Percentiles rank a stretch among this genome's conserved stretches.
These are phyloP conservation scores for Nemania sp. DNA, from an alignment of 2,329 filamentous ascomycete genomes.

Conservation along the genomic window DNA sequence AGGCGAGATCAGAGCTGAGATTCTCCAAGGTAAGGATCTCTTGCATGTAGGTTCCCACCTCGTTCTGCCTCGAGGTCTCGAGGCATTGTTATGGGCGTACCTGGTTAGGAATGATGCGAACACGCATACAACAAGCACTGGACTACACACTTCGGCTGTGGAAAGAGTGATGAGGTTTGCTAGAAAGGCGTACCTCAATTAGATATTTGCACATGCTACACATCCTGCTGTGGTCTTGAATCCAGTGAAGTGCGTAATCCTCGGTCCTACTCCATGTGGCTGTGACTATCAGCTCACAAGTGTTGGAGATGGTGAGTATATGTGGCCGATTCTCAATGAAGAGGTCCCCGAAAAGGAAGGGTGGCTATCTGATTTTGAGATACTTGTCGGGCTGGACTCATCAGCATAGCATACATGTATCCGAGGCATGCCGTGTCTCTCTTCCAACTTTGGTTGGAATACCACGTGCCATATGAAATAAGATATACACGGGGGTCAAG, in stretches of 20 bases:
- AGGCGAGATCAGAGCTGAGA: constrained; percentile 15
- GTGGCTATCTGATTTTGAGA: background rate
- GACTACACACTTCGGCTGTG: constrained; percentile 31
- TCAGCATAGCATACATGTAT: too few species aligned
- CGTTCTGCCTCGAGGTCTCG: constrained; percentile 23
- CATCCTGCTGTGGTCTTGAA: constrained; percentile 30
- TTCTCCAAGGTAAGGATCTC: constrained; percentile 25
- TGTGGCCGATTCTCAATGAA: background rate
- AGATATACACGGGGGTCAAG: background rate
- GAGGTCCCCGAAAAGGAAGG: too few species aligned
- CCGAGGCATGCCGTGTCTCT: background rate
- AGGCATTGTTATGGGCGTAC: constrained; percentile 29
- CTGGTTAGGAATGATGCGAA: constrained; percentile 32
- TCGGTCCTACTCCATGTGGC: constrained; percentile 18
- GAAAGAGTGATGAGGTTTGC: constrained; percentile 35
- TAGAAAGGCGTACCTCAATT: constrained; percentile 36
- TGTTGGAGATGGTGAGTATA: constrained; percentile 3
- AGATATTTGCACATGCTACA: constrained; percentile 34
- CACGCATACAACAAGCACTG: constrained; percentile 23
- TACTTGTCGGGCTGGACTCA: background rate
- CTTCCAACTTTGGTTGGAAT: background rate
- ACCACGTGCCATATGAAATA: background rate
- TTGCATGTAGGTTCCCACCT: constrained; percentile 19
- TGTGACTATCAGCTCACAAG: constrained; percentile 8
- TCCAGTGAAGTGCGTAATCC: constrained; percentile 28